Evolutionary conservation across 2,329 filamentous ascomycete genomes (phyloP), one percentile per base, ranked within the genome.

Genomic region (Periconia digitata): DNA sequence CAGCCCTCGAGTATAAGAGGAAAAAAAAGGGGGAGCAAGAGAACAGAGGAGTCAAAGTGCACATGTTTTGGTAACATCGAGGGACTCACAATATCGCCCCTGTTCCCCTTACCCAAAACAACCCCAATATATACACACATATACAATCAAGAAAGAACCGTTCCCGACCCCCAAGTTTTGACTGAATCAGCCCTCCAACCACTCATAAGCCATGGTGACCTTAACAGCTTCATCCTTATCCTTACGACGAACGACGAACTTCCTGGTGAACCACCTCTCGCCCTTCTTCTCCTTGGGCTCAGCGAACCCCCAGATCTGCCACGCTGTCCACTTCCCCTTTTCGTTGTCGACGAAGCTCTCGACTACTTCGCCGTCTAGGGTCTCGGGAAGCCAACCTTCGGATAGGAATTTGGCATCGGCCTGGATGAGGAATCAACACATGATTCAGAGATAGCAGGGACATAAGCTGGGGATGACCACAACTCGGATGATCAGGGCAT

Each of bases 171-270:
- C n/a, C n/a, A n/a, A n/a, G n/a, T n/a, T n/a, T n/a, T n/a, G n/a
- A n/a, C n/a, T n/a, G n/a, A n/a, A n/a, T n/a, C n/a, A n/a, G n/a
- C n/a, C 52, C 16, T 63, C 66, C 27, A 47, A 35, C 53, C 62
- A 72, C 39, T 69, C 68, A 49, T 72, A 72, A n/a, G 66, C 62
- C 46, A 73, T 44, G 40, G 56, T 58, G 17, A 66, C 54, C 50
- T 58, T 60, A 12, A 59, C 54, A 18, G 59, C 62, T 44, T 68
- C 58, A 38, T 65, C 54, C 40, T 60, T 60, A 16, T 60, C 58
- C 44, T 54, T 63, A 62, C 62, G 70, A 51, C 46, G 34, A 38
- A 18, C 13, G 10, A 18, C 12, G 6, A 16, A 21, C 8, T n/a
- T 39, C 43, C 35, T 37, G 34, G 24, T 12, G 17, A 17, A 13